Percentiles rank a stretch among this genome's conserved stretches.
Evolutionary conservation across 345 rosid genomes (phyloP).

Genomic region (Streptanthus diversifolius): DNA sequence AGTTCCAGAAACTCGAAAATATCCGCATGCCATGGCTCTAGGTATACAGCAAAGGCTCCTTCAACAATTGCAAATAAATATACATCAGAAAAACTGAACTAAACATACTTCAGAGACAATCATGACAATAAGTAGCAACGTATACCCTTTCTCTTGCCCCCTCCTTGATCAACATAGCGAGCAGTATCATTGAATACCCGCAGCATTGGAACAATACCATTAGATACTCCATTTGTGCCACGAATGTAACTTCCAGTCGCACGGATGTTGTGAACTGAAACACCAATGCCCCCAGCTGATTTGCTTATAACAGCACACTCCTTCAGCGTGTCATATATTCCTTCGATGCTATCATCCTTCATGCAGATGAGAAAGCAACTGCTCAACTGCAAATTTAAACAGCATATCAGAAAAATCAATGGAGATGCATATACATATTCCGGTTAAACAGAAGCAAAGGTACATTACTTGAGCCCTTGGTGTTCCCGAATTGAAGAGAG

Average conservation of each 20-base stretch:
- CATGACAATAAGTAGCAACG: neutral
- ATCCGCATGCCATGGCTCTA: constrained; percentile 95
- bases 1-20: constrained; percentile 66
- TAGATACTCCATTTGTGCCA: constrained; percentile 79
- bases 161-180: constrained; percentile 34
- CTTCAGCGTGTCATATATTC: constrained; percentile 87
- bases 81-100: neutral
- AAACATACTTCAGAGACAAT: neutral
- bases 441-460: neutral
- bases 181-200: constrained; percentile 30
- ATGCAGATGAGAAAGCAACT: constrained; percentile 89
- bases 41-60: constrained; percentile 86
- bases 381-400: constrained; percentile 54
- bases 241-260: constrained; percentile 37
- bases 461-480: constrained; percentile 70
- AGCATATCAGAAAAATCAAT: neutral
- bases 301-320: constrained; percentile 95
- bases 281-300: constrained; percentile 95
- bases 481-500: constrained; percentile 87
- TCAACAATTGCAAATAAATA: neutral
- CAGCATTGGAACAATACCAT: constrained; percentile 78
- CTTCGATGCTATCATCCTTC: constrained; percentile 96
- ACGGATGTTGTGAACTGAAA: constrained; percentile 57
- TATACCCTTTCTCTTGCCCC: constrained; percentile 33
- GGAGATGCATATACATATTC: too few relatives aligned